A percentile compares a stretch with the other conserved stretches of the same genome.
Conservation (phyloP, 257 asterid genomes). For the Euphrasia confusa region DNA sequence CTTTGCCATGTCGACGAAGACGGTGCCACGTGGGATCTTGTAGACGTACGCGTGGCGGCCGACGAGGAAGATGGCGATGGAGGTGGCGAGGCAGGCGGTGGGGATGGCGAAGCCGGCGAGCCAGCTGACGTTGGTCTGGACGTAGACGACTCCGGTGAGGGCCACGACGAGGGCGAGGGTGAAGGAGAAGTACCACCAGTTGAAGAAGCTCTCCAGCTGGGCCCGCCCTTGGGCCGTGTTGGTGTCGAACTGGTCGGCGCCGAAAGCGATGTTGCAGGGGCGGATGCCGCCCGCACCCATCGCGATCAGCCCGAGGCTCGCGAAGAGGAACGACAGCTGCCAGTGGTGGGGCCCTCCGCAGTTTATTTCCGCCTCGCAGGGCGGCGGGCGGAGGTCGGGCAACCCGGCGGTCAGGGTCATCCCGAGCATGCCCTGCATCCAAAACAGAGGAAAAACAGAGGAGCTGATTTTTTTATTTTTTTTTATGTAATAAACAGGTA, state of each 20-base stretch:
- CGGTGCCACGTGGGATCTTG: conserved; percentile 41
- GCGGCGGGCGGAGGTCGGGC: conserved; percentile 49
- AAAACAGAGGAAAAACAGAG: neutral
- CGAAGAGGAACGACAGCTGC: conserved; percentile 56
- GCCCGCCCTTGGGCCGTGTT: conserved; percentile 53
- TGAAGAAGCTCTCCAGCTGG: conserved; percentile 73
- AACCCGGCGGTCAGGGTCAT: conserved; percentile 56
- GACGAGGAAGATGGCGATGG: conserved; percentile 51
- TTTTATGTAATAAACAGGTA: no score
- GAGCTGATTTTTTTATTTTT: no score
- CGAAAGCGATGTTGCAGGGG: conserved; percentile 89
- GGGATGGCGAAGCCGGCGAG: conserved; percentile 62
- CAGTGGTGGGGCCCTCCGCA: conserved; percentile 49
- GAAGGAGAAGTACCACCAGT: conserved; percentile 89
- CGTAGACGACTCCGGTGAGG: conserved; percentile 58
- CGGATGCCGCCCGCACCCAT: conserved; percentile 76
- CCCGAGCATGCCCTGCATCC: conserved; percentile 52
- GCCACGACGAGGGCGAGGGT: conserved; percentile 69
- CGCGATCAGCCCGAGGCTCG: conserved; percentile 52
- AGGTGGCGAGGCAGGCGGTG: conserved; percentile 52
- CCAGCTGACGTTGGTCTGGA: conserved; percentile 84
- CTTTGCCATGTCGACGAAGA: conserved; percentile 55
- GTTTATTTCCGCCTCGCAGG: conserved; percentile 28
- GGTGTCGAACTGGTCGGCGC: conserved; percentile 86
- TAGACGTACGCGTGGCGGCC: conserved; percentile 50